Evolutionary conservation across 352 stramenopile genomes (phyloP).

Genomic region (Phytopythium helicoides): DNA sequence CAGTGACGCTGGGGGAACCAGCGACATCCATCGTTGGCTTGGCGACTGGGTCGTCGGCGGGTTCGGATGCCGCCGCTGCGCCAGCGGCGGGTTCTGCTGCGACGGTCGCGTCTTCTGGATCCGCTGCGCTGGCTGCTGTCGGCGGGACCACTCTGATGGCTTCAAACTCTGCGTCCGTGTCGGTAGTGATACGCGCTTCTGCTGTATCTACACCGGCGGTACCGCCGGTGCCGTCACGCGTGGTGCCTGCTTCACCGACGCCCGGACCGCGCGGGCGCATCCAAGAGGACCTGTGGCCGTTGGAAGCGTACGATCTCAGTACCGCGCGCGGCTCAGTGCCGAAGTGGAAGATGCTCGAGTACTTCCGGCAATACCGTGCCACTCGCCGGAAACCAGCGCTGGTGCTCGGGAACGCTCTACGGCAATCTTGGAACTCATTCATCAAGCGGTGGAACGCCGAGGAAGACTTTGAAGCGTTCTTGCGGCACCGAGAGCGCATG

Average conservation of each 20-base stretch:
- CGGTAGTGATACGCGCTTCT: too few relatives aligned
- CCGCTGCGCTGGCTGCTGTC: too few relatives aligned
- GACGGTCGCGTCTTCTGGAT: not conserved
- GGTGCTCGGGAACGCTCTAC: constrained; percentile 2
- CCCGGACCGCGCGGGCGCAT: not conserved
- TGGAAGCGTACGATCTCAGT: constrained; percentile 1
- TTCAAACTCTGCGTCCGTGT: too few relatives aligned
- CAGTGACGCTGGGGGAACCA: too few relatives aligned
- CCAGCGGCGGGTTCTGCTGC: not conserved
- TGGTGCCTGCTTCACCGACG: too few relatives aligned
- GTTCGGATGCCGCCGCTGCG: not conserved
- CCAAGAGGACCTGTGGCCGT: constrained; percentile 3
- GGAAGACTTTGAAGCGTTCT: not conserved
- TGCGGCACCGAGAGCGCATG: not conserved
- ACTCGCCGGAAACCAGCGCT: constrained; percentile 1
- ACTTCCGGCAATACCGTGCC: constrained; percentile 7
- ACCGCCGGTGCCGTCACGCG: not conserved
- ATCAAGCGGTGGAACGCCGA: constrained; percentile 8
- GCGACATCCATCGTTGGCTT: too few relatives aligned
- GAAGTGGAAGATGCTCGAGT: constrained; percentile 2
- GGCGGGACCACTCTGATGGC: too few relatives aligned
- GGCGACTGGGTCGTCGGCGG: too few relatives aligned
- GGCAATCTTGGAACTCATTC: constrained; percentile 10
- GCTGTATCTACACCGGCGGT: too few relatives aligned
- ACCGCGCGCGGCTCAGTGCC: not conserved